Base-by-base conservation (phyloP, 1,284 basidiomycete species). In the Ceratobasidium sp. region DNA sequence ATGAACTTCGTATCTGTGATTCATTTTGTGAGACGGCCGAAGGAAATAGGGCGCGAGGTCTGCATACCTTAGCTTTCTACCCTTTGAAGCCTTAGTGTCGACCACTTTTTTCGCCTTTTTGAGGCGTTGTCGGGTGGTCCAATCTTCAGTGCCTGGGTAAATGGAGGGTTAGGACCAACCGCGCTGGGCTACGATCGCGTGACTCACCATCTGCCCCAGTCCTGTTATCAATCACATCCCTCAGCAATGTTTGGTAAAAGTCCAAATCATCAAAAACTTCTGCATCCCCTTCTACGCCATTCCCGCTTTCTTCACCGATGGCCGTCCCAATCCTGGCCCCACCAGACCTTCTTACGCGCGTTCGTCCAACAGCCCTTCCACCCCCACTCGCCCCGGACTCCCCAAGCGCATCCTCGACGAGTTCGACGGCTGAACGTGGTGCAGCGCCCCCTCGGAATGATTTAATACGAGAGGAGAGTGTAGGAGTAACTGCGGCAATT, bases 81-180 rank as follows among this genome's bases (percentile, higher is more conserved):
- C 96, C 83, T 98, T 98, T 81, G 90, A 93, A n/a, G 94, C 96
- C 77, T 92, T 94, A 0, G 95, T 94, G 81, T 98, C 96, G 13
- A 97, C 93, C 75, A 87, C 89, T 80, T 92, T 91, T 84, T 92
- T 94, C 78, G 84, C 85, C 80, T 86, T 86, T 80, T 86, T 86
- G 53, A 72, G 41, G 24, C 87, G 88, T 76, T 88, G 88, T 80
- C 93, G 90, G 37, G 85, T 79, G 9, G 83, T 85, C 90, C 91
- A 92, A 78, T 90, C 88, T 46, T 86, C 86, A 22, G 83, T 83
- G 34, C 81, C 83, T 61, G 34, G 37, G 14, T 37, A 31, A 16
- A 29, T 58, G 37, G 11, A 46, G 43, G 19, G n/a, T 19, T 11
- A 16, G 6, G 4, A 39, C 8, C 31, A 27, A 19, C 19, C 8